These are phyloP conservation scores for Claviceps pazoutovae DNA, from an alignment of 2,329 filamentous ascomycete genomes.

Conservation along the genomic window DNA sequence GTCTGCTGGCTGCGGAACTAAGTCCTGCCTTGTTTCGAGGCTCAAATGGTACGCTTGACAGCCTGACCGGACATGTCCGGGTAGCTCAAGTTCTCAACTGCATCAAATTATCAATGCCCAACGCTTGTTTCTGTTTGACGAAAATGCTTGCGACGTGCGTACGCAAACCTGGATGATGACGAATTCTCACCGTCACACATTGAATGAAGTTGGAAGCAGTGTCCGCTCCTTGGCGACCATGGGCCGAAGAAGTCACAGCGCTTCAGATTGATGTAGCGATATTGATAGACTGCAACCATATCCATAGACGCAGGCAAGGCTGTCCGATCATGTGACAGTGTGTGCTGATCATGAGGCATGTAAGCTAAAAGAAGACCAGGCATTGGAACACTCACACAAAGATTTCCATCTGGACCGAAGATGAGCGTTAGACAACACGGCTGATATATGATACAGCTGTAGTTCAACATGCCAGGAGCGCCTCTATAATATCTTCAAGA, in stretches of 20 bases:
- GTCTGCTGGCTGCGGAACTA: no score
- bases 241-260: constrained; percentile 66
- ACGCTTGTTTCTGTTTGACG: no score
- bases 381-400: constrained; percentile 47
- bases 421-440: constrained; percentile 13
- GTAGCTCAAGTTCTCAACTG: no score
- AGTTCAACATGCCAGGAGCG: constrained; percentile 59
- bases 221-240: constrained; percentile 54
- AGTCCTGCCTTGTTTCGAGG: no score
- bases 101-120: no score
- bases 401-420: constrained; percentile 53
- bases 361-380: constrained; percentile 55
- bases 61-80: no score
- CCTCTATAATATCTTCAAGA: constrained; percentile 58
- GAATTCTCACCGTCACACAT: constrained; percentile 47
- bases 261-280: constrained; percentile 65
- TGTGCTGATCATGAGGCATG: constrained; percentile 51
- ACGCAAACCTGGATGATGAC: constrained; percentile 51
- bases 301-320: constrained; percentile 55
- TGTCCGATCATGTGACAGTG: constrained; percentile 39
- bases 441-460: constrained; percentile 48
- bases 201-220: constrained; percentile 63
- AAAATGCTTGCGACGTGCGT: constrained; percentile 48
- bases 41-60: no score
- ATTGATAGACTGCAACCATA: constrained; percentile 54